A percentile compares a stretch with the other conserved stretches of the same genome.
phyloP scores from a whole-genome alignment of 352 stramenopile species.

The Phytophthora constricta region DNA sequence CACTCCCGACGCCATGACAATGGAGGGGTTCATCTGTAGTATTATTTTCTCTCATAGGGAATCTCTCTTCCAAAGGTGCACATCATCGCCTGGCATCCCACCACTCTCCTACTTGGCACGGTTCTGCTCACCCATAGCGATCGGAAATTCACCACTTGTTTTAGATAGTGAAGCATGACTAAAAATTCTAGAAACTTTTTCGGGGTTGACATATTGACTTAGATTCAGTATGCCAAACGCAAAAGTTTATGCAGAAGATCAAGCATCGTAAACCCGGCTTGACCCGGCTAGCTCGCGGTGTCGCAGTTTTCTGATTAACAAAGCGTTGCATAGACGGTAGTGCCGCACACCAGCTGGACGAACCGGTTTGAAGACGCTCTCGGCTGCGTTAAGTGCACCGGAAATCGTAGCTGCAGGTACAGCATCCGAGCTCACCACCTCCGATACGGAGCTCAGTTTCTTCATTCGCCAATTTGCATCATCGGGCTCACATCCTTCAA shows the following conservation, averaged over 20 bases:
- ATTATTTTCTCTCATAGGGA: too few relatives aligned
- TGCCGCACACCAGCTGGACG: slow-evolving; percentile 11
- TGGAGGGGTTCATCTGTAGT: too few relatives aligned
- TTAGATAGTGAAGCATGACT: not conserved
- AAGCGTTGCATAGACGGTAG: slow-evolving; percentile 25
- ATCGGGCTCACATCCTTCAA: not conserved
- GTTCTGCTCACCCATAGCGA: not conserved
- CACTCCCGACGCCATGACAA: too few relatives aligned
- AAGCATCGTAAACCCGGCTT: slow-evolving; percentile 10
- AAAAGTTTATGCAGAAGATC: not conserved
- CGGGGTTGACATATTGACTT: too few relatives aligned
- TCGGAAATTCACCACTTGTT: not conserved
- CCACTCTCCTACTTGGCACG: not conserved
- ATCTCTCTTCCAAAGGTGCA: not conserved
- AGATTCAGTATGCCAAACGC: too few relatives aligned
- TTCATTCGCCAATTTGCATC: slow-evolving; percentile 3
- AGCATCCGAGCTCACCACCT: slow-evolving; percentile 1
- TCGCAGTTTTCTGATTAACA: slow-evolving; percentile 24
- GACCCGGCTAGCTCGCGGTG: slow-evolving; percentile 7
- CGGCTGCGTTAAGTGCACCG: too few relatives aligned
- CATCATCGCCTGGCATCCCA: not conserved
- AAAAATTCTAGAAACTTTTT: too few relatives aligned
- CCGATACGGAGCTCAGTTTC: not conserved
- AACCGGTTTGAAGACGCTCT: not conserved
- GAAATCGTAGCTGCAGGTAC: too few relatives aligned